Base-by-base conservation (phyloP, 768 basidiomycete genomes). In the Tricholoma bakamatsutake region DNA sequence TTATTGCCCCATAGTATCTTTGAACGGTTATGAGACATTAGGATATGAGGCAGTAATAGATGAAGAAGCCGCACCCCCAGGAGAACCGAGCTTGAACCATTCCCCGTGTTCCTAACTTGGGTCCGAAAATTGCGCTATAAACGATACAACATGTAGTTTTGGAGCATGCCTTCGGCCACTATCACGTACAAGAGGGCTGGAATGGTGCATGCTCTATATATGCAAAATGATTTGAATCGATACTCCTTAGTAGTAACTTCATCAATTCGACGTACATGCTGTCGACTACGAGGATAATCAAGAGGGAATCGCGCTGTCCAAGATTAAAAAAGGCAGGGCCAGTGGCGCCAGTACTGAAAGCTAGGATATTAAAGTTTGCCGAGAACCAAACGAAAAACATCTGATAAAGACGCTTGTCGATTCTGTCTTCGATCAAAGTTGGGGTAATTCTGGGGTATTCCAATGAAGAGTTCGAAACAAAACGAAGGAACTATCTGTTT, bases 311-410 rank as follows among this genome's bases (percentile, higher is more conserved):
- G 27, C 77, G 76, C 54, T 85, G 69, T 0, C 78, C 77, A 3
- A 87, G 74, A 5, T 69, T 71, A 58, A 83, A 87, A 34, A 78
- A 76, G 9, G 79, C 64, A 4, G 85, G 85, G 0, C 84, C 85
- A 12, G 84, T 74, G 0, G 81, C 77, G 4, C 85, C 85, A 0
- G 81, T 73, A 15, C 81, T 80, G 58, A 85, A 85, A 69, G 76
- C 76, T 15, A 85, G 71, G 27, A 87, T 78, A 61, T 87, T 87
- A 67, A 85, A 77, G 63, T 85, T 87, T 53, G 80, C 76, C 7
- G 86, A 82, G 62, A 87, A 84, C 87, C 86, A 88, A 4, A 87
- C 73, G 62, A 84, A 84, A 71, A 87, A 87, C 61, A 86, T 68
- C 57, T 87, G 84, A 61, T 80, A 80, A 50, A 81, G 76, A 46